Evolutionary conservation across 2,329 filamentous ascomycete species (phyloP), one percentile per base, ranked within the genome.

Genomic region (Epichloe coenophiala): DNA sequence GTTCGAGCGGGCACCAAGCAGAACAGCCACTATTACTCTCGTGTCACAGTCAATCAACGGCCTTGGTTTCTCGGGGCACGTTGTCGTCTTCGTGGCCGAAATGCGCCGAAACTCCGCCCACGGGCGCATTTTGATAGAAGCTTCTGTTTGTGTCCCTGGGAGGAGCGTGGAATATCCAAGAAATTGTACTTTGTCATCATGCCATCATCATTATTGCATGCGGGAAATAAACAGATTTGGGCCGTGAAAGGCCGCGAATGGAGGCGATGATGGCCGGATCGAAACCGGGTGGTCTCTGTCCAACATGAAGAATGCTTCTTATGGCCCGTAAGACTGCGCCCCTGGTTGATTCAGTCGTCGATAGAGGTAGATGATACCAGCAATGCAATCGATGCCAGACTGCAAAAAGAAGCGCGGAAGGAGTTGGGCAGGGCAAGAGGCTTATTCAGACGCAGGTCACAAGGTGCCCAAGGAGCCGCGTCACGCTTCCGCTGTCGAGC

Each of bases 21-120:
- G 40, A 39, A 44, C 46, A 49, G 47, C 51, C 51, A 52, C 47
- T 15, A 13, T 8, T 42, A 27, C 23, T 27, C 35, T 36, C 37
- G 36, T 35, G 41, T 42, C 41, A 13, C 39, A 31, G 45, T 48
- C 45, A 44, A 49, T 48, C 45, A 44, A 49, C 49, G 47, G 46
- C 40, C 42, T 47, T 51, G 46, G 21, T 21, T 46, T 38, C 41
- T 38, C 36, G 47, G 49, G 42, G 55, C 58, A 60, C 58, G 58
- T 60, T 61, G 53, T 53, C 47, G 44, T 52, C 47, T 45, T 45
- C 54, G 45, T 60, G 59, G 59, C 57, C 58, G 57, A 56, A 50
- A 57, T 51, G 56, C 54, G 51, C 59, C 55, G 54, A 57, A 52
- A 19, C 17, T 47, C 45, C 45, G 36, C 35, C 51, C 50, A 52